Percentiles rank a stretch among this genome's conserved stretches.
phyloP scores from a whole-genome alignment of 139 green algal genomes.

The Eudorina sp. region DNA sequence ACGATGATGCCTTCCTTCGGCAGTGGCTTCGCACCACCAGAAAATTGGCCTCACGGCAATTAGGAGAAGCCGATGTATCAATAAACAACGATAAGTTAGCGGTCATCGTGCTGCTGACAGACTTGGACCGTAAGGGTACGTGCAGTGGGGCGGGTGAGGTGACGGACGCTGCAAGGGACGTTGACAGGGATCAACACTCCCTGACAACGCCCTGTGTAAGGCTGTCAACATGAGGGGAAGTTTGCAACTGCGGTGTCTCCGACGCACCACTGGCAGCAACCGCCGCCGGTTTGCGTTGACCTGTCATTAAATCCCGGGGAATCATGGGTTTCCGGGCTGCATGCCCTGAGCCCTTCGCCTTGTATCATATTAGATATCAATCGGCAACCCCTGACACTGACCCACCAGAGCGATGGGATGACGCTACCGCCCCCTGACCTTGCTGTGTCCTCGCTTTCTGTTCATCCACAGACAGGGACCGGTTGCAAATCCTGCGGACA shows the following conservation, averaged over 20 bases:
- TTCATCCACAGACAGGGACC: slow-evolving; percentile 18
- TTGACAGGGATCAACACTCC: no score
- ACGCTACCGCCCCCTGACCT: no score
- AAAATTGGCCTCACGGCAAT: background rate
- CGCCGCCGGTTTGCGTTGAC: no score
- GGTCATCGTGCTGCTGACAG: background rate
- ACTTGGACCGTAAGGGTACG: slow-evolving; percentile 2
- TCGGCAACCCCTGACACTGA: background rate
- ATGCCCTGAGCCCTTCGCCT: background rate
- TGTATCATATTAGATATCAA: background rate
- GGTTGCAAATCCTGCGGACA: background rate
- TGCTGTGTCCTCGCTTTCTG: no score
- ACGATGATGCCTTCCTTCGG: background rate
- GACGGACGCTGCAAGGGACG: no score
- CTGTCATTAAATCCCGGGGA: no score
- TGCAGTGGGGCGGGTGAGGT: no score
- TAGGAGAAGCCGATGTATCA: background rate
- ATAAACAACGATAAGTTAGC: background rate
- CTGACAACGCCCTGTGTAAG: no score
- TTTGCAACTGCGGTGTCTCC: no score
- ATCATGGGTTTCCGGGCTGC: background rate
- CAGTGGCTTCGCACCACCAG: background rate
- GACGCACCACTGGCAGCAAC: no score
- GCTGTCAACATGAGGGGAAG: no score
- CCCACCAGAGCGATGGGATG: no score